Evolutionary conservation across 768 basidiomycete species (phyloP), one percentile per base, ranked within the genome.

Genomic region (Lactifluus echinatus): DNA sequence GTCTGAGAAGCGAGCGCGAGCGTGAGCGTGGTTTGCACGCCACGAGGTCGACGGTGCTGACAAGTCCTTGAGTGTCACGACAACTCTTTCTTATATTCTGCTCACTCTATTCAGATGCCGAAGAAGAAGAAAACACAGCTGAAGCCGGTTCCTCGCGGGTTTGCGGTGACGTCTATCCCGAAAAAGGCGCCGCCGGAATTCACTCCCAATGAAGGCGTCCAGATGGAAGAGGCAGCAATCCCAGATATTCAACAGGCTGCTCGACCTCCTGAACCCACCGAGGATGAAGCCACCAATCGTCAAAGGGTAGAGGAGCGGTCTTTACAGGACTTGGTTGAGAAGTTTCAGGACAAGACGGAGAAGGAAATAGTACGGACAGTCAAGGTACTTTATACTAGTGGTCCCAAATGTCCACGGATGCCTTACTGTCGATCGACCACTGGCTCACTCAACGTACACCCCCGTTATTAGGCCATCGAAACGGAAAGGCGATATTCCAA

Each of bases 111-210:
- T 51, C 34, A 14, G 23, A 89, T 89, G 87, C 75, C 83, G 58
- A 92, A 90, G 76, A 90, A 89, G 75, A 92, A 85, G 78, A 92
- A 89, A 73, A 81, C 83, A 6, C 84, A 89, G 68, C 68, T 87
- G 64, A 89, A 87, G 71, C 81, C 85, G 21, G 75, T 87, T 40
- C 79, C 70, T 40, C 82, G 91, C 54, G 88, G 87, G 15, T 90
- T 92, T 65, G 83, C 85, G 43, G 89, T 89, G 4, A 87, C 84
- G 19, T 92, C 90, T 11, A 77, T 90, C 26, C 87, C 88, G 29
- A 91, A 91, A 76, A 92, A 89, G 71, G 70, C 72, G 42, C 67
- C 72, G 15, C 73, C 70, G 39, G 62, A 28, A 68, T 66, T 29
- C 62, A 62, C 26, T 60, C 62, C 55, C 66, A 66, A 34, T 50